Conservation (phyloP, 345 rosid species). For the Pugionium cornutum region DNA sequence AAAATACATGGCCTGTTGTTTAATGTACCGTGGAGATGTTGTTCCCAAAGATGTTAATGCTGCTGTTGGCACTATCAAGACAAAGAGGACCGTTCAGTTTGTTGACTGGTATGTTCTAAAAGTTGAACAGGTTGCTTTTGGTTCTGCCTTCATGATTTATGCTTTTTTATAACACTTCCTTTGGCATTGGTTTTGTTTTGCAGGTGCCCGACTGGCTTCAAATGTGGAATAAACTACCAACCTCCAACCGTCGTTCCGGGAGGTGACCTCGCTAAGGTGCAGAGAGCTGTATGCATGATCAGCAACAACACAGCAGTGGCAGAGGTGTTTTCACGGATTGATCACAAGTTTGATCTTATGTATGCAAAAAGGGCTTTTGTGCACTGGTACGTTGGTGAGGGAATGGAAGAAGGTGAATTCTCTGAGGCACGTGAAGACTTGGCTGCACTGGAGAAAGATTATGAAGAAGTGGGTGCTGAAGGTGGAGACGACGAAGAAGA, state of each 20-base stretch:
- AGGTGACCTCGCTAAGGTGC: slow-evolving; percentile 58
- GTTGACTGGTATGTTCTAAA: slow-evolving; percentile 57
- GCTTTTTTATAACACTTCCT: background rate
- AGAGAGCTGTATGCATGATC: slow-evolving; percentile 54
- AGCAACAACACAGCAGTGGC: slow-evolving; percentile 77
- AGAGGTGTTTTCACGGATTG: slow-evolving; percentile 64
- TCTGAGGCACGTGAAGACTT: slow-evolving; percentile 63
- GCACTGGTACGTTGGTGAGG: slow-evolving; percentile 75
- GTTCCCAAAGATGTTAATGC: slow-evolving; percentile 75
- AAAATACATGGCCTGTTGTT: slow-evolving; percentile 74
- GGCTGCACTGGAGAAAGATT: too few relatives aligned
- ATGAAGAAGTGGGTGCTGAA: too few relatives aligned
- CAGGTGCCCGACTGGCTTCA: slow-evolving; percentile 76
- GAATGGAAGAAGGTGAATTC: slow-evolving; percentile 78
- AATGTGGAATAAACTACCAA: slow-evolving; percentile 28
- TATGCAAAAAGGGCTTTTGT: slow-evolving; percentile 68
- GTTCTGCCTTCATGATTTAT: background rate
- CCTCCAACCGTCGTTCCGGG: slow-evolving; percentile 71
- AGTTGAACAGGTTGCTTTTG: background rate
- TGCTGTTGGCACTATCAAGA: slow-evolving; percentile 57
- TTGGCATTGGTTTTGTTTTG: slow-evolving; percentile 3
- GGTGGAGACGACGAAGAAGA: slow-evolving; percentile 44
- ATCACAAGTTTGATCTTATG: slow-evolving; percentile 72
- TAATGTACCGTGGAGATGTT: slow-evolving; percentile 74
- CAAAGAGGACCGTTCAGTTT: slow-evolving; percentile 38